These are phyloP conservation scores for Solanum chiquidenum DNA, from an alignment of 257 asterid genomes.

Conservation along the genomic window DNA sequence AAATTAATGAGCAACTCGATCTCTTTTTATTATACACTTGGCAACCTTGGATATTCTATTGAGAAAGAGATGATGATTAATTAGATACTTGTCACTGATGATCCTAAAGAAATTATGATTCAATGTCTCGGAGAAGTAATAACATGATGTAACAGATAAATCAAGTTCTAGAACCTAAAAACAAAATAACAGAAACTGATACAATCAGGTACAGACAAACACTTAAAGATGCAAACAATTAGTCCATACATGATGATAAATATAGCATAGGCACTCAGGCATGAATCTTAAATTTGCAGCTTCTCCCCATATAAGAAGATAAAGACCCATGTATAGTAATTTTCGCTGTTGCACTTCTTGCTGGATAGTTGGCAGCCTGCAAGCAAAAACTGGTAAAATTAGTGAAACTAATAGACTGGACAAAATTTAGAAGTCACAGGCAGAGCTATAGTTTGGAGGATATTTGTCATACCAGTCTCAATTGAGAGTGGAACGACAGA, in stretches of 20 bases:
- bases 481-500: background rate
- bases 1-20: background rate
- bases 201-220: background rate
- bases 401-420: background rate
- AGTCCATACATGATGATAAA: slow-evolving; percentile 79
- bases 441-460: background rate
- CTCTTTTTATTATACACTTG: background rate
- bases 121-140: background rate
- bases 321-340: slow-evolving; percentile 83
- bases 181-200: background rate
- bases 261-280: slow-evolving; percentile 98
- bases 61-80: background rate
- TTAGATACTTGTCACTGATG: background rate
- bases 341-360: slow-evolving; percentile 98
- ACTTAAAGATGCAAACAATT: background rate
- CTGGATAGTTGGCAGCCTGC: slow-evolving; percentile 95
- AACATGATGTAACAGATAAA: background rate
- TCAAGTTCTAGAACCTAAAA: background rate
- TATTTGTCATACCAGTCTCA: background rate
- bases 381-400: slow-evolving; percentile 12
- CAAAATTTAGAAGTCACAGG: background rate
- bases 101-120: background rate
- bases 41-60: background rate
- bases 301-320: slow-evolving; percentile 99
- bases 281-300: slow-evolving; percentile 95